Percentiles rank a stretch among this genome's conserved stretches.
Evolutionary conservation across 2,329 filamentous ascomycete genomes (phyloP).

Genomic region (Domatiomyces globalis): DNA sequence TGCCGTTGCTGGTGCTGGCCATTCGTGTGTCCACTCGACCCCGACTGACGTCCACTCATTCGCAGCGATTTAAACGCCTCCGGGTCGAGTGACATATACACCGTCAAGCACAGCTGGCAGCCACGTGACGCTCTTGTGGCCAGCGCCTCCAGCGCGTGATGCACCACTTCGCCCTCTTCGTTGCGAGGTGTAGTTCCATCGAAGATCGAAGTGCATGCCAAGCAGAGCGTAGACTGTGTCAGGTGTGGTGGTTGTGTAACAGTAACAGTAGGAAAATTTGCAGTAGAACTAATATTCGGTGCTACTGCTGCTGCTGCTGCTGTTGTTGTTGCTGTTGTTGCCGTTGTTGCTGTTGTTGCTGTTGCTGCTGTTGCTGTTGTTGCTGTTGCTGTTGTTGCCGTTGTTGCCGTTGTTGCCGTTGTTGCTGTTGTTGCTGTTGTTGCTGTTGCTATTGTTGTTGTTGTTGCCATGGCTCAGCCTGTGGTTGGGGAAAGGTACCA

Average conservation of each 20-base stretch:
- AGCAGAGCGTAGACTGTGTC: constrained; percentile 8
- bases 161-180: constrained; percentile 12
- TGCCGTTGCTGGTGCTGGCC: not conserved
- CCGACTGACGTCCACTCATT: not conserved
- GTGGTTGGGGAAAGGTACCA: not conserved
- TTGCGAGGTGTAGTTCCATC: constrained; percentile 4
- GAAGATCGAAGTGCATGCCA: constrained; percentile 16
- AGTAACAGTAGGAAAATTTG: too few species aligned
- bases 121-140: constrained; percentile 13
- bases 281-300: too few species aligned
- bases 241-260: not conserved
- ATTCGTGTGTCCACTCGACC: not conserved
- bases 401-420: too few species aligned
- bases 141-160: constrained; percentile 15
- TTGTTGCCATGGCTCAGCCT: not conserved
- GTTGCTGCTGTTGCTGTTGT: too few species aligned
- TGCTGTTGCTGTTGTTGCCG: not conserved
- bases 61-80: constrained; percentile 13
- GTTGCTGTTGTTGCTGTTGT: too few species aligned
- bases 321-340: too few species aligned
- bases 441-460: not conserved
- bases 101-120: constrained; percentile 18
- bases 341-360: too few species aligned
- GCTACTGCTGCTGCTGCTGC: too few species aligned
- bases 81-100: constrained; percentile 17